Percentiles rank a stretch among this genome's conserved stretches.
phyloP scores from a whole-genome alignment of 805 yeast genomes.

The Naumovozyma baii region DNA sequence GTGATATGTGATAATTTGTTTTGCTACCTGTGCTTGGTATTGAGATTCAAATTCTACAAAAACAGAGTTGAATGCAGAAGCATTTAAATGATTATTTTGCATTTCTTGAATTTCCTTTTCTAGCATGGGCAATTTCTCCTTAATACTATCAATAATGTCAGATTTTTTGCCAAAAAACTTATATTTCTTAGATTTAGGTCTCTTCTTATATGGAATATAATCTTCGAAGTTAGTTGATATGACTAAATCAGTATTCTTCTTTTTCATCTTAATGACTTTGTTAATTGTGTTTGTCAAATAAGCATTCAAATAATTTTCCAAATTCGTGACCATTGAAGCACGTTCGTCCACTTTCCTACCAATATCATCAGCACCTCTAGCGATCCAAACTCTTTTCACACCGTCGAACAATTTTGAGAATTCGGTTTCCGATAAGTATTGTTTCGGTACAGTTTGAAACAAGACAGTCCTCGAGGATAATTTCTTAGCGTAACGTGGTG shows the following conservation, averaged over 20 bases:
- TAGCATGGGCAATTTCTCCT: conserved; percentile 46
- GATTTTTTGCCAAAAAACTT: conserved; percentile 43
- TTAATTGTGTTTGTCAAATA: conserved; percentile 56
- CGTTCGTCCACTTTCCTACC: conserved; percentile 50
- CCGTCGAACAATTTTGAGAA: conserved; percentile 71
- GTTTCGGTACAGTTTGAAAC: conserved; percentile 74
- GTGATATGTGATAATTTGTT: conserved; percentile 54
- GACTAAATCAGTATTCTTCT: conserved; percentile 40
- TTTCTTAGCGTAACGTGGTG: conserved; percentile 70
- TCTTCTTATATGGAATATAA: conserved; percentile 55
- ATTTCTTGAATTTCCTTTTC: conserved; percentile 47
- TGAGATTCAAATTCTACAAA: conserved; percentile 73
- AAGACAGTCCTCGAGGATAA: conserved; percentile 73
- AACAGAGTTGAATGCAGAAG: conserved; percentile 64
- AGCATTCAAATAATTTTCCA: conserved; percentile 59
- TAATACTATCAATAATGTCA: conserved; percentile 51
- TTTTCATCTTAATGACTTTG: conserved; percentile 53
- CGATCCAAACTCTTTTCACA: conserved; percentile 72
- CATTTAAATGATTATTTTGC: conserved; percentile 41
- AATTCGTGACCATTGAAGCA: conserved; percentile 43
- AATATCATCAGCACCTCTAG: conserved; percentile 51
- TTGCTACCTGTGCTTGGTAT: conserved; percentile 65
- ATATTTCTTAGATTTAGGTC: conserved; percentile 46
- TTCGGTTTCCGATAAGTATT: conserved; percentile 60
- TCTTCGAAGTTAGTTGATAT: conserved; percentile 37